These are phyloP conservation scores for Apiospora saccharicola DNA, from an alignment of 2,329 filamentous ascomycete genomes.

Conservation along the genomic window DNA sequence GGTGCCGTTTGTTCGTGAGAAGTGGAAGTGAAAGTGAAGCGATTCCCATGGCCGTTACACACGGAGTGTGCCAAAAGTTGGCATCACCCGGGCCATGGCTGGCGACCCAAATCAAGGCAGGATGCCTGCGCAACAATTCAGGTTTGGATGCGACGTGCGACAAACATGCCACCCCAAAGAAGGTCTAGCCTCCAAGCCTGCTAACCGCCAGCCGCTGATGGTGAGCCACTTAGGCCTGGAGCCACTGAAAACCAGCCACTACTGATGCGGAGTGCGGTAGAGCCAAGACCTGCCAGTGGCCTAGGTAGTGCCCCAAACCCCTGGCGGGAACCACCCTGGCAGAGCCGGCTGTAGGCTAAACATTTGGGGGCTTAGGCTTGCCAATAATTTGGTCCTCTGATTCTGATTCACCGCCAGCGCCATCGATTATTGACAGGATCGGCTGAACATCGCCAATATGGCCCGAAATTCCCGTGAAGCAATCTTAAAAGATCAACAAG, in stretches of 20 bases:
- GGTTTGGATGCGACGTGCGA: slow-evolving; percentile 11
- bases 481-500: not conserved
- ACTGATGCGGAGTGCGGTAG: not conserved
- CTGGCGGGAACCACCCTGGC: not conserved
- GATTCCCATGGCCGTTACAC: not conserved
- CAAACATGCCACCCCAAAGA: not conserved
- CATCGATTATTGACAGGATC: not conserved
- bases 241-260: not conserved
- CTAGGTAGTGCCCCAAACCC: not conserved
- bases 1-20: not conserved
- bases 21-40: not conserved
- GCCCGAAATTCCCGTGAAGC: not conserved
- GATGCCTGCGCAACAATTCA: not conserved
- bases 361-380: not conserved
- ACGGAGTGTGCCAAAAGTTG: not conserved
- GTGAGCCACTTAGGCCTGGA: not conserved
- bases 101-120: slow-evolving; percentile 8
- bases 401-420: not conserved
- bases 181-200: not conserved
- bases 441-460: not conserved
- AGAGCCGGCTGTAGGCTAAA: not conserved
- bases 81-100: not conserved
- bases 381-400: not conserved
- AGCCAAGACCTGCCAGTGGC: slow-evolving; percentile 2
- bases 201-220: not conserved